These are phyloP conservation scores for Clavispora fructus DNA, from an alignment of 805 yeast species.

Conservation along the genomic window DNA sequence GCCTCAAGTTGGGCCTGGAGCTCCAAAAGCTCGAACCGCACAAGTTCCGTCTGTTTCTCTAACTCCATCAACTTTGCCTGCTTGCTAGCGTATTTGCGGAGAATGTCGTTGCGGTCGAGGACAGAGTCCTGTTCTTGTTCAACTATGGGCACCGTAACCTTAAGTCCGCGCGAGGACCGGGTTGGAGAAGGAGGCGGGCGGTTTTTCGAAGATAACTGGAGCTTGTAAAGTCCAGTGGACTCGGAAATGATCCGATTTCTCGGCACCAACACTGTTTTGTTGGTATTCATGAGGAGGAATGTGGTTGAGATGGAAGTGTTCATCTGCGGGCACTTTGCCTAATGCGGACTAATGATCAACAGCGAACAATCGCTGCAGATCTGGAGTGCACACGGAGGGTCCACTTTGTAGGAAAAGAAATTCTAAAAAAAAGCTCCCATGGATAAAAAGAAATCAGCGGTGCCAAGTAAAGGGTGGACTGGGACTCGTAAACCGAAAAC, in stretches of 20 bases:
- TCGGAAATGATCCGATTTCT: constrained; percentile 39
- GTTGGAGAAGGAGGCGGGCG: constrained; percentile 1
- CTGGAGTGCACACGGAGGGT: neutral
- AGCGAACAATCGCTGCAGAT: neutral
- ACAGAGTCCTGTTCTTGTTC: neutral
- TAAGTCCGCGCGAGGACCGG: neutral
- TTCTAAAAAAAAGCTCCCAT: too few species aligned
- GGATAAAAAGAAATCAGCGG: too few species aligned
- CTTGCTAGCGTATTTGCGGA: constrained; percentile 39
- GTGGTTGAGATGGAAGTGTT: neutral
- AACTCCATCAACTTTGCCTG: constrained; percentile 49
- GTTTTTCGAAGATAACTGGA: constrained; percentile 23
- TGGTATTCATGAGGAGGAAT: neutral
- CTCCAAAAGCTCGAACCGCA: constrained; percentile 32
- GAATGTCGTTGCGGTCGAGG: constrained; percentile 7
- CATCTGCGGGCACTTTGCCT: neutral
- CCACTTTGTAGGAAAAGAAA: too few species aligned
- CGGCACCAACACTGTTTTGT: neutral
- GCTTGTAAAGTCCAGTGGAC: constrained; percentile 47
- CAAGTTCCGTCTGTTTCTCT: constrained; percentile 32
- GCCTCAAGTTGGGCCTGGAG: constrained; percentile 18
- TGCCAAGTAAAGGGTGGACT: too few species aligned
- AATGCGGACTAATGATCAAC: neutral
- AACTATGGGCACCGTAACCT: neutral
- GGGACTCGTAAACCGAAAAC: too few species aligned